A percentile compares a stretch with the other conserved stretches of the same genome.
phyloP scores from a whole-genome alignment of 2,329 filamentous ascomycete species.

The Pezicula neosporulosa region DNA sequence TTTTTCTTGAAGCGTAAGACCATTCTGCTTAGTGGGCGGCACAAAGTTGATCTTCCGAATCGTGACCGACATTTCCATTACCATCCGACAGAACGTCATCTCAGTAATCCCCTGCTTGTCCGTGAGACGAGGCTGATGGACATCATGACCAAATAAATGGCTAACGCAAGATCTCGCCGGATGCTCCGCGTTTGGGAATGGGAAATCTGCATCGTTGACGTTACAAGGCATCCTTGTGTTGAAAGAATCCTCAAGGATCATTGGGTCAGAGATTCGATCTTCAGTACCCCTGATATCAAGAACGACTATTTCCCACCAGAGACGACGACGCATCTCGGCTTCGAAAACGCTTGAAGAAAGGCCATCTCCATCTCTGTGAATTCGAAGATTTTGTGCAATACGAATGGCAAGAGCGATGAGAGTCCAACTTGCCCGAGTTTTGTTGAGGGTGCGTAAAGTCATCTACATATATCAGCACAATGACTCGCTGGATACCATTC shows the following conservation, averaged over 20 bases:
- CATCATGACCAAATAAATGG: constrained; percentile 3
- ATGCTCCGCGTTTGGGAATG: neutral
- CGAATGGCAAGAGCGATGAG: constrained; percentile 33
- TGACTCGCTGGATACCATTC: no score
- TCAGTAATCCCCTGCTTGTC: constrained; percentile 3
- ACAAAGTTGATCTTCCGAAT: constrained; percentile 2
- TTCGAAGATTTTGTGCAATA: constrained; percentile 36
- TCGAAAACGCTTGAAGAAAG: constrained; percentile 45
- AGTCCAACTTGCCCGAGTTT: constrained; percentile 37
- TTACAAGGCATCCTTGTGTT: constrained; percentile 46
- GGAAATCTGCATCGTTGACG: constrained; percentile 46
- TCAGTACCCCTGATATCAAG: constrained; percentile 44
- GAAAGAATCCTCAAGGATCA: constrained; percentile 38
- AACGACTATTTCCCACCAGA: constrained; percentile 47
- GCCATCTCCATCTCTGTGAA: constrained; percentile 46
- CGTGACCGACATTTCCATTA: constrained; percentile 2
- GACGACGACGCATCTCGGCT: constrained; percentile 45
- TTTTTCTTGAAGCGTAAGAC: neutral
- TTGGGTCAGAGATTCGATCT: constrained; percentile 44
- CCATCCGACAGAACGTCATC: constrained; percentile 6
- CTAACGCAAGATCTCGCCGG: no score
- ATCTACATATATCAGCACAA: neutral
- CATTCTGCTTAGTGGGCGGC: neutral
- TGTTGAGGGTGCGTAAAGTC: constrained; percentile 5
- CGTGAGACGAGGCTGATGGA: neutral